A percentile compares a stretch with the other conserved stretches of the same genome.
Evolutionary conservation across 2,329 filamentous ascomycete species (phyloP).

Genomic region (Pezicula carpinea): DNA sequence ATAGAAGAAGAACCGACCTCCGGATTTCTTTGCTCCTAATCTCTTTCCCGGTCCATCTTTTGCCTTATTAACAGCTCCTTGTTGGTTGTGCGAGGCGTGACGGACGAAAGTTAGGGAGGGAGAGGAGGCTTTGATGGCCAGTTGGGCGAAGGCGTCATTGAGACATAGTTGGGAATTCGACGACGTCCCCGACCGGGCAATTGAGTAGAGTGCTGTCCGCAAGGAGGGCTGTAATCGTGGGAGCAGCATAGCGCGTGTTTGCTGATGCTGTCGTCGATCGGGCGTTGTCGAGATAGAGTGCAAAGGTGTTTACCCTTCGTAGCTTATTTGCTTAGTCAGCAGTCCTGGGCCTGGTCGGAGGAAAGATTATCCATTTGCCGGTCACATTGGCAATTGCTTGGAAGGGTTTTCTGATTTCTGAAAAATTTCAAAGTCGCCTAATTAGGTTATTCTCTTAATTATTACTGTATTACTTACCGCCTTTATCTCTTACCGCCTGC

Average conservation of each 20-base stretch:
- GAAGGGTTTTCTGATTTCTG: not conserved
- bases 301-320: not conserved
- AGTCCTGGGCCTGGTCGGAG: too few species aligned
- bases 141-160: conserved; percentile 24
- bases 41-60: conserved; percentile 76
- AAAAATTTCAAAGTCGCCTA: not conserved
- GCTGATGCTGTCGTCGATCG: conserved; percentile 14
- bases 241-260: conserved; percentile 34
- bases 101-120: conserved; percentile 20
- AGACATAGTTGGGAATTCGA: conserved; percentile 16
- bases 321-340: conserved; percentile 6
- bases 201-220: conserved; percentile 32
- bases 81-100: conserved; percentile 44
- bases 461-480: too few species aligned
- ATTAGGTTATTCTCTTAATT: too few species aligned
- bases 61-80: conserved; percentile 66
- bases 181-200: conserved; percentile 15
- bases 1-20: conserved; percentile 50
- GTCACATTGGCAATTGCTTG: not conserved
- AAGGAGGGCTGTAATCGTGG: conserved; percentile 40
- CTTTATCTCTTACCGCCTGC: too few species aligned
- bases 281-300: not conserved
- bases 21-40: conserved; percentile 88
- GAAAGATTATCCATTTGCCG: not conserved
- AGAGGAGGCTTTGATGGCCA: conserved; percentile 15